These are phyloP conservation scores for Umbelopsis sp. DNA, from an alignment of 192 early-diverging fungal species.

Conservation along the genomic window DNA sequence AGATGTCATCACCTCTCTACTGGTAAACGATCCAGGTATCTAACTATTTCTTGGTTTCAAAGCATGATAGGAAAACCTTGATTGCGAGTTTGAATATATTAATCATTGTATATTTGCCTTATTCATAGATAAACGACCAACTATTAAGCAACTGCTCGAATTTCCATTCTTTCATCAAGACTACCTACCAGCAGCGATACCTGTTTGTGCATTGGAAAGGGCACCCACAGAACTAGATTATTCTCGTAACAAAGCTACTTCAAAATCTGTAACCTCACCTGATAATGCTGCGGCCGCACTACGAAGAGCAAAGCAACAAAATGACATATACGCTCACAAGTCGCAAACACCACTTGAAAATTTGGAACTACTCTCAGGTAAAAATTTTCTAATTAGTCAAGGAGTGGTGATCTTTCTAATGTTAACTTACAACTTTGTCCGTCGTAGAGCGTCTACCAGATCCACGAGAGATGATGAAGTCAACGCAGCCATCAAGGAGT, in stretches of 20 bases:
- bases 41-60: neutral
- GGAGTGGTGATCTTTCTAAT: neutral
- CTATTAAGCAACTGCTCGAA: conserved; percentile 32
- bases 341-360: conserved; percentile 11
- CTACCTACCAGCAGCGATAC: conserved; percentile 19
- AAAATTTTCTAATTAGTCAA: neutral
- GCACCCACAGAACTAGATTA: conserved; percentile 10
- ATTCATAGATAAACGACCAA: conserved; percentile 32
- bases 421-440: no score
- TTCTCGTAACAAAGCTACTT: conserved; percentile 23
- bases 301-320: neutral
- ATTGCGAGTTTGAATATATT: neutral
- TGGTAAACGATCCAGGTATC: conserved; percentile 64
- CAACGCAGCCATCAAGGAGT: neutral
- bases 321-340: neutral
- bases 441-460: neutral
- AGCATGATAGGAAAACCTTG: neutral
- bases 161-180: conserved; percentile 39
- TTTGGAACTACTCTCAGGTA: conserved; percentile 23
- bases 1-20: conserved; percentile 66
- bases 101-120: no score
- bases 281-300: conserved; percentile 16
- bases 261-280: conserved; percentile 16
- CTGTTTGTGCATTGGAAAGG: conserved; percentile 11
- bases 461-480: neutral